Percentiles rank a stretch among this genome's conserved stretches.
These are phyloP conservation scores for Ustulina deusta DNA, from an alignment of 2,329 filamentous ascomycete genomes.

Conservation along the genomic window DNA sequence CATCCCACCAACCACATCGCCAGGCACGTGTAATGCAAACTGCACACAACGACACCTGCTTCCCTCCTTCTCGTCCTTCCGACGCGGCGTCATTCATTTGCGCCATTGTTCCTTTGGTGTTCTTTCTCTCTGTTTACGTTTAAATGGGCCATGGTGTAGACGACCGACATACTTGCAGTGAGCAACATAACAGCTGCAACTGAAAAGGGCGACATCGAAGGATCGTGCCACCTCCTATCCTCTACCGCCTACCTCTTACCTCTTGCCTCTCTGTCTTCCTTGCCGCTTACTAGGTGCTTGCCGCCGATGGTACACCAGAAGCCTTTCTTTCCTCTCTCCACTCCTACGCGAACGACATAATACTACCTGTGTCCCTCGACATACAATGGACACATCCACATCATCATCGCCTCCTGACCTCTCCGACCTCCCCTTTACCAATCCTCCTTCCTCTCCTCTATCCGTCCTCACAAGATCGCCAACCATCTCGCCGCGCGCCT, in stretches of 20 bases:
- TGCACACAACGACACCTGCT: not conserved
- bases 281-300: not conserved
- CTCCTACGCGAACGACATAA: not conserved
- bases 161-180: not conserved
- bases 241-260: not conserved
- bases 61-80: not conserved
- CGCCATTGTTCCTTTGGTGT: slow-evolving; percentile 3
- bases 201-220: not conserved
- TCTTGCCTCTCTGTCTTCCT: too few relatives aligned
- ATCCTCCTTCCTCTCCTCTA: slow-evolving; percentile 65
- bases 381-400: slow-evolving; percentile 45
- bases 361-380: not conserved
- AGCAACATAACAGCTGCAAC: slow-evolving; percentile 13
- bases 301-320: not conserved
- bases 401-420: slow-evolving; percentile 47
- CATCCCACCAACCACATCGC: not conserved
- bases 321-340: not conserved
- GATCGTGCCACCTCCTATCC: not conserved
- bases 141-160: slow-evolving; percentile 2
- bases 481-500: slow-evolving; percentile 59
- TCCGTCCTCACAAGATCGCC: slow-evolving; percentile 67
- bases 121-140: not conserved
- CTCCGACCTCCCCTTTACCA: slow-evolving; percentile 58
- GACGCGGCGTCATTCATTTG: not conserved
- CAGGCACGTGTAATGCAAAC: slow-evolving; percentile 11